Conservation (phyloP, 345 rosid genomes). For the Hypericum perforatum region DNA sequence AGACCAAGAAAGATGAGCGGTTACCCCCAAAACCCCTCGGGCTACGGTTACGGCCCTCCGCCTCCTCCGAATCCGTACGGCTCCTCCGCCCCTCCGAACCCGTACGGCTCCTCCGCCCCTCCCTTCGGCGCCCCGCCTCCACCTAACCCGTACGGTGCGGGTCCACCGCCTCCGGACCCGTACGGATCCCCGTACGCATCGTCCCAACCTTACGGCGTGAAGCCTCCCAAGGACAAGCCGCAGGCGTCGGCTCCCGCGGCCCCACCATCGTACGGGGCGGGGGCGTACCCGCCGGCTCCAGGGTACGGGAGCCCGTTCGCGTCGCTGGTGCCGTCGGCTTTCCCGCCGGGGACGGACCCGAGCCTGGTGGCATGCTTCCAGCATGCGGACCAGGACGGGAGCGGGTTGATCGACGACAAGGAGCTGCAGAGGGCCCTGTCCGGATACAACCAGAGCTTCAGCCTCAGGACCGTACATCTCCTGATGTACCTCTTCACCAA, state of each 20-base stretch:
- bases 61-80: not conserved
- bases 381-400: slow-evolving; percentile 75
- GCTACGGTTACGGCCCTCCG: slow-evolving; percentile 43
- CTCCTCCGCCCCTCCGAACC: not conserved
- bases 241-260: slow-evolving; percentile 22
- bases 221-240: slow-evolving; percentile 65
- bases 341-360: slow-evolving; percentile 94
- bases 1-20: no score
- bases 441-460: slow-evolving; percentile 68
- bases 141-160: slow-evolving; percentile 25
- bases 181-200: slow-evolving; percentile 27
- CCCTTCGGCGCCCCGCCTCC: not conserved
- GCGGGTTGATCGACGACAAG: slow-evolving; percentile 80
- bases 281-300: slow-evolving; percentile 24
- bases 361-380: slow-evolving; percentile 67
- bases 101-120: not conserved
- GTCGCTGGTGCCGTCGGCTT: slow-evolving; percentile 61
- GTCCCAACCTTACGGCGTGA: slow-evolving; percentile 26
- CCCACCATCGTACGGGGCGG: slow-evolving; percentile 18
- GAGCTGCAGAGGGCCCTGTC: slow-evolving; percentile 87
- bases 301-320: slow-evolving; percentile 60
- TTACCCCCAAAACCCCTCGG: slow-evolving; percentile 36
- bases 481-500: slow-evolving; percentile 81
- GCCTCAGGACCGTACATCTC: slow-evolving; percentile 78
- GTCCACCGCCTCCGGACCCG: slow-evolving; percentile 21